These are phyloP conservation scores for Waltiozyma sp. DNA, from an alignment of 1,139 yeast species.

Conservation along the genomic window DNA sequence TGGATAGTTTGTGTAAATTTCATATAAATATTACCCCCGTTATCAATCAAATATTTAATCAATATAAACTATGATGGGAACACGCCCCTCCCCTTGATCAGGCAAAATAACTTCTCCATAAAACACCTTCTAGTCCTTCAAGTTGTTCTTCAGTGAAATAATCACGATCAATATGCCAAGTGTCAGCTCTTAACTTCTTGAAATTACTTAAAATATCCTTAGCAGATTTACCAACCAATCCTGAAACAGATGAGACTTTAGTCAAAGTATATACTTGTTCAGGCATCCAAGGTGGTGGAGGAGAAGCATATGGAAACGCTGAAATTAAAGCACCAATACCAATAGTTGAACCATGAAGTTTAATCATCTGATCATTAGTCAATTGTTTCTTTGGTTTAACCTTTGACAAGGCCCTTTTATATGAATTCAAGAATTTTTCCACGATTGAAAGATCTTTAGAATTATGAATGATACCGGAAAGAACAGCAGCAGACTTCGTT, in stretches of 20 bases:
- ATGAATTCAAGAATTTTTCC: conserved; percentile 26
- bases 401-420: conserved; percentile 25
- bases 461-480: conserved; percentile 76
- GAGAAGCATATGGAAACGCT: conserved; percentile 86
- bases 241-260: conserved; percentile 51
- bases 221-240: conserved; percentile 76
- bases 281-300: conserved; percentile 91
- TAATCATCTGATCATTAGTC: conserved; percentile 32
- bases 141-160: conserved; percentile 71
- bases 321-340: conserved; percentile 84
- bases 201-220: conserved; percentile 74
- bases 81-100: too few species aligned
- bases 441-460: conserved; percentile 42
- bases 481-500: conserved; percentile 60
- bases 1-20: too few species aligned
- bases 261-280: conserved; percentile 54
- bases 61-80: too few species aligned
- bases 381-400: conserved; percentile 25
- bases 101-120: conserved; percentile 88
- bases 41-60: too few species aligned
- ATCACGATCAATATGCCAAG: conserved; percentile 87
- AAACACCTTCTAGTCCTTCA: conserved; percentile 88
- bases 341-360: conserved; percentile 76
- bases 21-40: too few species aligned
- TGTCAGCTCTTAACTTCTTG: conserved; percentile 87